A percentile compares a stretch with the other conserved stretches of the same genome.
Conservation (phyloP, 768 basidiomycete species). For the Crepidotus variabilis region DNA sequence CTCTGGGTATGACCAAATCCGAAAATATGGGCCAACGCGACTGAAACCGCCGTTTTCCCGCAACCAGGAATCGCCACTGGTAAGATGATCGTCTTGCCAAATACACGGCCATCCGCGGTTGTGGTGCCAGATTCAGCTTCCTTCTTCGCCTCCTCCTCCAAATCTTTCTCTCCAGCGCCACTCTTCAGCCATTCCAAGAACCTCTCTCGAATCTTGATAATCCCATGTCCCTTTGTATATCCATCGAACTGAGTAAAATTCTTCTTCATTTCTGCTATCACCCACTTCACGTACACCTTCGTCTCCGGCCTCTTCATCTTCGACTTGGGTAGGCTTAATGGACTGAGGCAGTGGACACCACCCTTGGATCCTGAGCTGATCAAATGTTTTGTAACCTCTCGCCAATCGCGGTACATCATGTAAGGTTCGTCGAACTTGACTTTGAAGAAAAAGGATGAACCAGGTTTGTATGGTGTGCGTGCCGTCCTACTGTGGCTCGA, state of each 20-base stretch:
- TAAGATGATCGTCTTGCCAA: slow-evolving; percentile 78
- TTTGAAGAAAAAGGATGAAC: slow-evolving; percentile 96
- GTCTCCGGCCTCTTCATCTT: slow-evolving; percentile 81
- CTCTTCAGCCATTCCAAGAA: slow-evolving; percentile 70
- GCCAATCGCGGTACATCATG: slow-evolving; percentile 97
- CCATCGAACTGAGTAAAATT: slow-evolving; percentile 58
- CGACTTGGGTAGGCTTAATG: slow-evolving; percentile 45
- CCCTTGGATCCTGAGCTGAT: slow-evolving; percentile 30
- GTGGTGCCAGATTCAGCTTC: slow-evolving; percentile 29
- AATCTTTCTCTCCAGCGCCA: slow-evolving; percentile 22
- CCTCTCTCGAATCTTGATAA: slow-evolving; percentile 76
- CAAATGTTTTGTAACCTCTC: slow-evolving; percentile 86
- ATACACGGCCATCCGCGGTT: slow-evolving; percentile 21
- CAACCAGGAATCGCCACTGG: slow-evolving; percentile 92
- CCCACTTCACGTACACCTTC: slow-evolving; percentile 78
- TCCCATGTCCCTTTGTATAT: slow-evolving; percentile 73
- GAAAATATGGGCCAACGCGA: slow-evolving; percentile 79
- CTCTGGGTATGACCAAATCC: slow-evolving; percentile 90
- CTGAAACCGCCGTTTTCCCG: slow-evolving; percentile 88
- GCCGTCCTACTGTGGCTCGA: slow-evolving; percentile 20
- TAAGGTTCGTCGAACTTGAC: slow-evolving; percentile 99
- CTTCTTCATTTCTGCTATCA: slow-evolving; percentile 64
- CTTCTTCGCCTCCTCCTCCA: slow-evolving; percentile 24
- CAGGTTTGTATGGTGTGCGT: slow-evolving; percentile 74
- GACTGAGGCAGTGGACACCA: slow-evolving; percentile 14